Percentiles rank a stretch among this genome's conserved stretches.
Evolutionary conservation across 208 protist genomes (phyloP).

Genomic region (Acanthamoeba royreba): DNA sequence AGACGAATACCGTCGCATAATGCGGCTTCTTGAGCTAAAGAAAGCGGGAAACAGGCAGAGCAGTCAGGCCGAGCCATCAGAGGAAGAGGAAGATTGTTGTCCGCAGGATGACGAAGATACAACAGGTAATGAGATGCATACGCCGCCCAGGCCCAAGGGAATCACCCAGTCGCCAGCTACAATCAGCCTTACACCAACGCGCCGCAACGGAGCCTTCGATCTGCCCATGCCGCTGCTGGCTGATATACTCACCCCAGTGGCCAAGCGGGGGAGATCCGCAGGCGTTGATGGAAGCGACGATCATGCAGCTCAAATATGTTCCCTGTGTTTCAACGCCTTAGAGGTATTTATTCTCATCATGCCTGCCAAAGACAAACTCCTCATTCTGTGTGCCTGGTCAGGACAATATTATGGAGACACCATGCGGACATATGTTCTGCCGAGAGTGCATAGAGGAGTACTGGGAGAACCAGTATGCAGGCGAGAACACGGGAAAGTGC

Average conservation of each 20-base stretch:
- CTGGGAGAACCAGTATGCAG: neutral
- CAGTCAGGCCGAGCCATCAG: too few species aligned
- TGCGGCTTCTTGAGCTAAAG: conserved; percentile 12
- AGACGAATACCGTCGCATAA: neutral
- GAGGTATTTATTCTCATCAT: neutral
- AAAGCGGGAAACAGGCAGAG: neutral
- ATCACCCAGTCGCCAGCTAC: neutral
- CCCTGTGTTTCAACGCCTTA: neutral
- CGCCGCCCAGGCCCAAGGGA: neutral
- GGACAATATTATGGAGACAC: neutral
- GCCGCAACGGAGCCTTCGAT: neutral
- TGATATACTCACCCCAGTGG: neutral
- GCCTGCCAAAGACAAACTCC: neutral
- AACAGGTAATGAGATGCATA: neutral
- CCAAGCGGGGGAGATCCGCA: neutral
- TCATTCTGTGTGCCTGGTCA: neutral
- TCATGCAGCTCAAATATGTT: neutral
- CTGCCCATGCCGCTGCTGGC: neutral
- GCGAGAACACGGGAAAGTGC: neutral
- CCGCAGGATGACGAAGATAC: neutral
- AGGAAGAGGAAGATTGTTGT: neutral
- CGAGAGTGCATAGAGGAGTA: conserved; percentile 5
- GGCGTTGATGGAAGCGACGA: neutral
- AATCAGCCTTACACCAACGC: neutral
- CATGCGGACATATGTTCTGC: conserved; percentile 31